Evolutionary conservation across 345 rosid genomes (phyloP).

Genomic region (Boechera retrofracta): DNA sequence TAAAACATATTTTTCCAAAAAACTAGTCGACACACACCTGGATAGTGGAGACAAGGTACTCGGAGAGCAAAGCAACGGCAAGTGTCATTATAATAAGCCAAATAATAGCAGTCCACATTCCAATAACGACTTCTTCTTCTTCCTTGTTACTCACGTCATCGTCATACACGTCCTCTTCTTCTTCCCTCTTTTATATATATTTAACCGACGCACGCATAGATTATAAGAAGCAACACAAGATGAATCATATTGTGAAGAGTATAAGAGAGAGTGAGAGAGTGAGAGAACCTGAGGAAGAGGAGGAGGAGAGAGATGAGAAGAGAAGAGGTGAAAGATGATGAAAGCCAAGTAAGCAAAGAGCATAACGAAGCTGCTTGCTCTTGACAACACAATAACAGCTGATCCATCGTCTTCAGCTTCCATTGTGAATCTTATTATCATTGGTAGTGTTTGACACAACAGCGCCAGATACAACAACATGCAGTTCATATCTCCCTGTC

Average conservation of each 20-base stretch:
- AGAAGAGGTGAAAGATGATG: constrained; percentile 83
- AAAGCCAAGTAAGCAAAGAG: constrained; percentile 76
- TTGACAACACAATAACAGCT: constrained; percentile 61
- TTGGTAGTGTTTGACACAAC: constrained; percentile 79
- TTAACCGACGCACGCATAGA: background rate
- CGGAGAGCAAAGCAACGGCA: constrained; percentile 77
- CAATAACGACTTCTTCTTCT: constrained; percentile 67
- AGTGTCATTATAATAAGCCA: constrained; percentile 86
- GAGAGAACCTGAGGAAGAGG: constrained; percentile 28
- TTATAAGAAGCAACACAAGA: background rate
- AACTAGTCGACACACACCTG: constrained; percentile 53
- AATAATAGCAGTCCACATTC: constrained; percentile 76
- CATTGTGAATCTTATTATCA: constrained; percentile 59
- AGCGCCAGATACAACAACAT: constrained; percentile 70
- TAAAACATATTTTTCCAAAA: too few relatives aligned
- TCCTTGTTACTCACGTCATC: constrained; percentile 57
- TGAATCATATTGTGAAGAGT: background rate
- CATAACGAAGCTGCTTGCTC: constrained; percentile 88
- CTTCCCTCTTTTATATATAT: constrained; percentile 21
- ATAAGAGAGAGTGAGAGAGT: background rate
- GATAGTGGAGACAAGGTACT: constrained; percentile 86
- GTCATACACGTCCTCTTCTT: constrained; percentile 57
- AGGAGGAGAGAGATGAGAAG: constrained; percentile 53
- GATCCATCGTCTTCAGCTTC: constrained; percentile 26
- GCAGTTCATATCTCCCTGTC: constrained; percentile 84